Evolutionary conservation across 352 stramenopile species (phyloP).

Genomic region (Phytophthora idaei): DNA sequence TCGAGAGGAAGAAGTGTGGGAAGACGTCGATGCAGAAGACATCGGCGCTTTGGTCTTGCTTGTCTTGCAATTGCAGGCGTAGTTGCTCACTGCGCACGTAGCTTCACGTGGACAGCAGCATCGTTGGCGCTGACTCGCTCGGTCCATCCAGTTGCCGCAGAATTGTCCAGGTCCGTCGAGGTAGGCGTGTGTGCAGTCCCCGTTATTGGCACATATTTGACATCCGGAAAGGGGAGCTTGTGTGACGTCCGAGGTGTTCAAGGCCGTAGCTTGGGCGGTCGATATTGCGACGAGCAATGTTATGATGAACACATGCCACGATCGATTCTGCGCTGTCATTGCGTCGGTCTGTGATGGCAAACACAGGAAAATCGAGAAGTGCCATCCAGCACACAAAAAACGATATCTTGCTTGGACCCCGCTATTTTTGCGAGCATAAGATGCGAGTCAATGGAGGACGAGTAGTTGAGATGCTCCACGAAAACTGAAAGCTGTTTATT

Average conservation of each 20-base stretch:
- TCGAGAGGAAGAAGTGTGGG: conserved; percentile 8
- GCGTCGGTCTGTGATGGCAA: conserved; percentile 7
- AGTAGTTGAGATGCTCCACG: too few species aligned
- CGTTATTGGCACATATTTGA: conserved; percentile 27
- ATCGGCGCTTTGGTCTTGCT: conserved; percentile 23
- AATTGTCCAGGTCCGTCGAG: conserved; percentile 32
- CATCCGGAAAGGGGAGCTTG: conserved; percentile 32
- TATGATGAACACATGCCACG: background rate
- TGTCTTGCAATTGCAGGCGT: conserved; percentile 32
- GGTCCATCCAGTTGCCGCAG: conserved; percentile 41
- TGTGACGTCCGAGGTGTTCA: conserved; percentile 20
- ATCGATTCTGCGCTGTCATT: conserved; percentile 25
- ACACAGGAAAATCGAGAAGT: background rate
- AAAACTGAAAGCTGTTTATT: too few species aligned
- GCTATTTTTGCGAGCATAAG: too few species aligned
- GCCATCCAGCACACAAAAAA: background rate
- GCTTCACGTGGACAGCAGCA: conserved; percentile 40
- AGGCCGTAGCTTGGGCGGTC: conserved; percentile 8
- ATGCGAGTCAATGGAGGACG: too few species aligned
- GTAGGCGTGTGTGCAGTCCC: conserved; percentile 37
- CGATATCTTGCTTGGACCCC: too few species aligned
- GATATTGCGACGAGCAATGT: background rate
- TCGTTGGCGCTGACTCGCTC: conserved; percentile 28
- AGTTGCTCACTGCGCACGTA: conserved; percentile 35
- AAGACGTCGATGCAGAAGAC: background rate